Evolutionary conservation across 192 early-diverging fungal species (phyloP).

Genomic region (Coemansia sp.): DNA sequence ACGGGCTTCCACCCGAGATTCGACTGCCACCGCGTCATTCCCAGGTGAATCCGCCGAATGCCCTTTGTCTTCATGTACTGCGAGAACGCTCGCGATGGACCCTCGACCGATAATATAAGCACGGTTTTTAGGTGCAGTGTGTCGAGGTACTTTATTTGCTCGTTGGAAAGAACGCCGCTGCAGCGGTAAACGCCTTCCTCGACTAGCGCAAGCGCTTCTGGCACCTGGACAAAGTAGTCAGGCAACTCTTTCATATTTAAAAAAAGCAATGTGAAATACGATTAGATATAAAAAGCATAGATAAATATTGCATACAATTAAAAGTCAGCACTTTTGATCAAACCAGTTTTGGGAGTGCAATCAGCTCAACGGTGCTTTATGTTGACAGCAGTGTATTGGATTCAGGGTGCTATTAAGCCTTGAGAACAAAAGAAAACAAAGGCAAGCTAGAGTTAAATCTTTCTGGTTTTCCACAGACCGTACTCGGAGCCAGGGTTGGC

Average conservation of each 20-base stretch:
- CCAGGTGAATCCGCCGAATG: slow-evolving; percentile 68
- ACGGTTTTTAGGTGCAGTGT: slow-evolving; percentile 77
- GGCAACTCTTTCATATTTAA: slow-evolving; percentile 48
- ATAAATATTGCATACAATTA: too few relatives aligned
- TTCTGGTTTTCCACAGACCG: slow-evolving; percentile 75
- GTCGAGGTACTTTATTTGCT: slow-evolving; percentile 79
- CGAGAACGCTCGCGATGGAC: slow-evolving; percentile 71
- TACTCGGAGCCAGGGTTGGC: slow-evolving; percentile 76
- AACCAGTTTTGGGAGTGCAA: too few relatives aligned
- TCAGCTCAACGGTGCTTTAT: too few relatives aligned
- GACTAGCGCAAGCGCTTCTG: slow-evolving; percentile 88
- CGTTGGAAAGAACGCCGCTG: slow-evolving; percentile 67
- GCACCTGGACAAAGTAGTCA: slow-evolving; percentile 54
- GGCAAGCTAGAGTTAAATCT: slow-evolving; percentile 2
- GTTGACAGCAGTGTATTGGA: too few relatives aligned
- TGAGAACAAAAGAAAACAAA: too few relatives aligned
- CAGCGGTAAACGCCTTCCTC: slow-evolving; percentile 86
- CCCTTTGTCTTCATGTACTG: slow-evolving; percentile 73
- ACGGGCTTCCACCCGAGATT: slow-evolving; percentile 84
- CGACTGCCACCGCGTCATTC: slow-evolving; percentile 67
- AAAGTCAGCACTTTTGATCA: too few relatives aligned
- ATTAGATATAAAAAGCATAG: too few relatives aligned
- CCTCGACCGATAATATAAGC: slow-evolving; percentile 78
- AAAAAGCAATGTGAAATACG: background rate
- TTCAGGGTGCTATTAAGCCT: too few relatives aligned